A percentile compares a stretch with the other conserved stretches of the same genome.
phyloP scores from a whole-genome alignment of 23 red algal species.

The Chondrus crispus region DNA sequence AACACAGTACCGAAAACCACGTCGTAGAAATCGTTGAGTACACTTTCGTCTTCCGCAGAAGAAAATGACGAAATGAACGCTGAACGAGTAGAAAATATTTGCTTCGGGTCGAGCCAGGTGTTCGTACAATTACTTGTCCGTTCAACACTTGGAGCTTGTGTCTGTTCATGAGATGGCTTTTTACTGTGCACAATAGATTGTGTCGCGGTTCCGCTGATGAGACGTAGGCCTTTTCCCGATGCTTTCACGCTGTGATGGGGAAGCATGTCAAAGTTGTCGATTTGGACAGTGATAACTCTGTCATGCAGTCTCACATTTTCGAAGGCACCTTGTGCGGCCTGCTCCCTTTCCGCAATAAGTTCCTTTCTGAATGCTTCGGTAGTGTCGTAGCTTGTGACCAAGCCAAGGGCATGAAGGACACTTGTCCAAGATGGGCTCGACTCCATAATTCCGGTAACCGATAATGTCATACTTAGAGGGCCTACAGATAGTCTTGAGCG shows the following conservation, averaged over 20 bases:
- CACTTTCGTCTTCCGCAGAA: not conserved
- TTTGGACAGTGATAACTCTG: not conserved
- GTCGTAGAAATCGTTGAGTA: not conserved
- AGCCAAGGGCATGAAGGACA: not conserved
- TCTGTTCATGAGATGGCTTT: not conserved
- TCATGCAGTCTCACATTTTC: not conserved
- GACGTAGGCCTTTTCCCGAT: not conserved
- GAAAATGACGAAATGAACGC: not conserved
- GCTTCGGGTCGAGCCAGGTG: too few species aligned
- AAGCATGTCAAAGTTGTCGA: not conserved
- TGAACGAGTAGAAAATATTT: too few species aligned
- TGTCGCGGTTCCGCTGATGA: constrained; percentile 7
- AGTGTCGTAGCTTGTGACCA: not conserved
- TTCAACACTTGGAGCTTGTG: too few species aligned
- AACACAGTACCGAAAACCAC: not conserved
- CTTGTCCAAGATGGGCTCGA: not conserved
- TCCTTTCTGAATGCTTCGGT: not conserved
- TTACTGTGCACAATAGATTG: not conserved
- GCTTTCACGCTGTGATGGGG: not conserved
- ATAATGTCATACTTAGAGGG: not conserved
- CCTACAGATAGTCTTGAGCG: not conserved
- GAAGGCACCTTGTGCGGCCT: not conserved
- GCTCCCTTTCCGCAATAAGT: not conserved
- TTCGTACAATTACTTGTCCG: too few species aligned
- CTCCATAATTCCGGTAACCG: not conserved